Evolutionary conservation across 306 rosid genomes (phyloP).

Genomic region (Vicia villosa): DNA sequence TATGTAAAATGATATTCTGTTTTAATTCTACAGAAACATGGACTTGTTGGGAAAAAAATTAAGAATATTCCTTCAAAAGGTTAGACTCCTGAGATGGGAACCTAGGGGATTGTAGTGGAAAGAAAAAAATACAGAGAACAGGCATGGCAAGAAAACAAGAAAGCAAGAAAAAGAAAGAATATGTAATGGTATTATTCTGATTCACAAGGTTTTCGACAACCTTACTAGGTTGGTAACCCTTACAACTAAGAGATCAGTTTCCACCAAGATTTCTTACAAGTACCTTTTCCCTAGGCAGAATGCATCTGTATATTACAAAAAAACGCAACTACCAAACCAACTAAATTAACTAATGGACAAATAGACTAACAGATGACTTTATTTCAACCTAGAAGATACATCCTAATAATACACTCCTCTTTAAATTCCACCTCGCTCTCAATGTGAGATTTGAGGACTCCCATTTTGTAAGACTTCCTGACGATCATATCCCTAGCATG

Average conservation of each 20-base stretch:
- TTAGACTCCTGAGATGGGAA: neutral
- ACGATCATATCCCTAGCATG: neutral
- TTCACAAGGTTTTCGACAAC: no score
- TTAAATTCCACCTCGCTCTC: neutral
- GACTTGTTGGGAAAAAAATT: neutral
- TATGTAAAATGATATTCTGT: neutral
- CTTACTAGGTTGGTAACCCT: no score
- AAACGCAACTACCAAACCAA: neutral
- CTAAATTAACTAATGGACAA: neutral
- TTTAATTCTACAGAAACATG: neutral
- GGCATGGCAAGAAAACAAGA: neutral
- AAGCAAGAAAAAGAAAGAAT: no score
- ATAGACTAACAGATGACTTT: neutral
- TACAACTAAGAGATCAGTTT: neutral
- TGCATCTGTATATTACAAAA: neutral
- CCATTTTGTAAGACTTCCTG: neutral
- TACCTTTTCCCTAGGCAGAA: neutral
- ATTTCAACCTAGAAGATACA: slow-evolving; percentile 2
- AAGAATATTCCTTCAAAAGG: neutral
- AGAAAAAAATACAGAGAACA: neutral
- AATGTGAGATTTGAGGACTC: neutral
- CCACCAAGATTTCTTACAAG: neutral
- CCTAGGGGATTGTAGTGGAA: neutral
- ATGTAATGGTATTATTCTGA: no score
- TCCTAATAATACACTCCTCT: neutral